Base-by-base conservation (phyloP, 805 yeast genomes). In the Cyberlindnera euphorbiae region DNA sequence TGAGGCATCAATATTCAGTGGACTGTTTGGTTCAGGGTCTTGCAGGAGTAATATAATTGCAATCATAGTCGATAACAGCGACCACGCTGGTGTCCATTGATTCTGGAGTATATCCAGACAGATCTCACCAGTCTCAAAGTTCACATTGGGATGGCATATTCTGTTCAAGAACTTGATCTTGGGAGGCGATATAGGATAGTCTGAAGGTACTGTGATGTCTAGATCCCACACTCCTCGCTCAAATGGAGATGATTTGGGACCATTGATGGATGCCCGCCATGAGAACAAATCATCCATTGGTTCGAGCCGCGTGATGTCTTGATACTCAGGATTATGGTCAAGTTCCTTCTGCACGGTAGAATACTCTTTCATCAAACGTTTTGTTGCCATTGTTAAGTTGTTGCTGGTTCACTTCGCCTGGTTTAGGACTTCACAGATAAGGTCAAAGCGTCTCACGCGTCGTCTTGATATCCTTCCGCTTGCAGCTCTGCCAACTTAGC, bases 21-120 rank as follows among this genome's bases (percentile, higher is more conserved):
- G 90, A 27, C 83, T 75, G 42, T 77, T 76, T 0, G 85, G 82
- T 50, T 78, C 87, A 0, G 88, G 88, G 33, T 75, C 73, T 28
- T 69, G 73, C 8, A 82, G 50, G 12, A 82, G 63, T 53, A 74
- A 60, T 22, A 77, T 51, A 2, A 82, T 69, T 1, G 86, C 86
- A 13, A 71, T 66, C 30, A 79, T 60, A 6, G 75, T 62, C 38
- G 75, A 64, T 31, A 69, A 58, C 30, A 82, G 51, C 36, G 77
- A 73, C 84, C 87, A 82, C 2, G 84, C 85, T 0, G 90, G 89
- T 0, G 84, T 71, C 89, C 89, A 82, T 41, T 65, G 65, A 29
- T 45, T 53, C 37, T 76, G 73, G 33, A 82, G 58, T 8, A 82
- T 75, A 52, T 81, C 85, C 5, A 82, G 59, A 56, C 90, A 82